These are phyloP conservation scores for Cryptosporidium tyzzeri DNA, from an alignment of 169 alveolate genomes.

Conservation along the genomic window DNA sequence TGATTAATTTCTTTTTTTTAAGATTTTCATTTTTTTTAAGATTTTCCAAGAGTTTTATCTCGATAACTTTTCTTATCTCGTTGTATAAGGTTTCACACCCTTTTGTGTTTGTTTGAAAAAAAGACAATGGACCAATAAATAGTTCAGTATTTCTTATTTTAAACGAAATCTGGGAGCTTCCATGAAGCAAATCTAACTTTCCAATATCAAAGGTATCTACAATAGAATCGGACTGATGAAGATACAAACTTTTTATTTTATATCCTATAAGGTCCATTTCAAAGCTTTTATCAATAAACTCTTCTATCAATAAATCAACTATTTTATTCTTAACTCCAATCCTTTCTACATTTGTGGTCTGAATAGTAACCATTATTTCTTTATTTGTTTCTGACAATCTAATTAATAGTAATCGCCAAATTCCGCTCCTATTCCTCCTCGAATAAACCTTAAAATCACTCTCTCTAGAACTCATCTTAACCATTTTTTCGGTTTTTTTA, in stretches of 20 bases:
- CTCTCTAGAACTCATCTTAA: slow-evolving; percentile 17
- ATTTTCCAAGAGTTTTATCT: background rate
- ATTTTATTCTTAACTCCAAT: background rate
- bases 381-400: slow-evolving; percentile 60
- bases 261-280: slow-evolving; percentile 7
- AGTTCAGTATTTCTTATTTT: slow-evolving; percentile 30
- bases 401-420: slow-evolving; percentile 76
- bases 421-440: slow-evolving; percentile 61
- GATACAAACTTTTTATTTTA: slow-evolving; percentile 24
- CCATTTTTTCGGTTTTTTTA: slow-evolving; percentile 16
- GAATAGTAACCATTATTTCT: slow-evolving; percentile 67
- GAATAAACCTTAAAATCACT: slow-evolving; percentile 39
- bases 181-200: slow-evolving; percentile 35
- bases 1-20: slow-evolving; percentile 2
- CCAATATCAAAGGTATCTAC: slow-evolving; percentile 70
- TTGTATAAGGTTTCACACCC: slow-evolving; percentile 69
- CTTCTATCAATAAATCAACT: slow-evolving; percentile 11
- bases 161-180: slow-evolving; percentile 9
- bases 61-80: slow-evolving; percentile 24
- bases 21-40: background rate
- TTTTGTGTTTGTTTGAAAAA: slow-evolving; percentile 78
- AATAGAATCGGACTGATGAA: slow-evolving; percentile 60
- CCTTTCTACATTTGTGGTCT: slow-evolving; percentile 26
- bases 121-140: slow-evolving; percentile 67
- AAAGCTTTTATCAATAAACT: background rate